phyloP scores from a whole-genome alignment of 192 early-diverging fungal genomes.

The Spinellus fusiger region DNA sequence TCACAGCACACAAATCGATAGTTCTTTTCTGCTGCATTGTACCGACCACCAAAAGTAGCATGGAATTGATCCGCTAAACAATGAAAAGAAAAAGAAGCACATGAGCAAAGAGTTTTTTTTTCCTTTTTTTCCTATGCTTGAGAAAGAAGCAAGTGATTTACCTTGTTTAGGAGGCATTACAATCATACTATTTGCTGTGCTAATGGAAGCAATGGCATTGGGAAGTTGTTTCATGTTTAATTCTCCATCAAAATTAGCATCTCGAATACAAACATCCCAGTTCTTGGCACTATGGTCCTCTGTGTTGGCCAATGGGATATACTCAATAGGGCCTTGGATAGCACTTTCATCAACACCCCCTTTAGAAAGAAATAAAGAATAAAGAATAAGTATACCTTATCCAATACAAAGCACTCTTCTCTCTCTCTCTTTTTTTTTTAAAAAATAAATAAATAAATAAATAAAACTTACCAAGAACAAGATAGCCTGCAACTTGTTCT shows the following conservation, averaged over 20 bases:
- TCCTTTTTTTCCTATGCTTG: too few species aligned
- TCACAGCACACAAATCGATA: constrained; percentile 32
- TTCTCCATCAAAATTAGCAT: constrained; percentile 19
- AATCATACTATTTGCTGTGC: constrained; percentile 24
- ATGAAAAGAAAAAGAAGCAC: too few species aligned
- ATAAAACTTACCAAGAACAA: constrained; percentile 25
- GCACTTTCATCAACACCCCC: constrained; percentile 28
- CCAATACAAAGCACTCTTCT: too few species aligned
- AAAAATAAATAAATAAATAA: background rate
- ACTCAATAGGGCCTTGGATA: constrained; percentile 14
- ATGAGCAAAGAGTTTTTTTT: too few species aligned
- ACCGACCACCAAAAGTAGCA: constrained; percentile 15
- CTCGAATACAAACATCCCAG: constrained; percentile 30
- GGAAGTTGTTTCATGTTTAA: constrained; percentile 14
- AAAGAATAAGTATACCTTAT: too few species aligned
- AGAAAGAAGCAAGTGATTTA: too few species aligned
- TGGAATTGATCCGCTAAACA: constrained; percentile 28
- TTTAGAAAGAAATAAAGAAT: too few species aligned
- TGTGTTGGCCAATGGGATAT: constrained; percentile 9
- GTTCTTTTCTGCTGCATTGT: constrained; percentile 4
- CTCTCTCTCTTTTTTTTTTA: background rate
- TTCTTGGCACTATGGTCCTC: constrained; percentile 7
- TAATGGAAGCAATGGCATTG: constrained; percentile 29
- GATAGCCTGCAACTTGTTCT: constrained; percentile 20
- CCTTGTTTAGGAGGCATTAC: constrained; percentile 24